These are phyloP conservation scores for Suillus subalutaceus DNA, from an alignment of 768 basidiomycete species.

Conservation along the genomic window DNA sequence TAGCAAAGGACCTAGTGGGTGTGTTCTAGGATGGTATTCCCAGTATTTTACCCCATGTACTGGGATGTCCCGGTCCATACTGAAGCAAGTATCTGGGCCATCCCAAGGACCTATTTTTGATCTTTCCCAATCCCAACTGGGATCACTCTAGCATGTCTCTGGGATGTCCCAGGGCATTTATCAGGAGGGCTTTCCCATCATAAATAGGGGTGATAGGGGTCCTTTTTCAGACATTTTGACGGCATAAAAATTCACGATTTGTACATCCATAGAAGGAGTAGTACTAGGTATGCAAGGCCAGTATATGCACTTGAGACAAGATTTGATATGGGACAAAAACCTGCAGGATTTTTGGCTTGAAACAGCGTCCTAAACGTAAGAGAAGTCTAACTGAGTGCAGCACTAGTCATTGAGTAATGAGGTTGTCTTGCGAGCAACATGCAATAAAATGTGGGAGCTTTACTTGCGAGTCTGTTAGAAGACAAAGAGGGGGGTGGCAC, in stretches of 20 bases:
- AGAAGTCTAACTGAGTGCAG: too few relatives aligned
- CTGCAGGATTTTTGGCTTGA: too few relatives aligned
- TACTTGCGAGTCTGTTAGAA: background rate
- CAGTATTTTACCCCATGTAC: background rate
- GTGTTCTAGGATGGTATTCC: background rate
- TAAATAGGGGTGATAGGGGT: background rate
- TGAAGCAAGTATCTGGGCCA: background rate
- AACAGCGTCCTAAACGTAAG: too few relatives aligned
- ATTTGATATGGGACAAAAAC: background rate
- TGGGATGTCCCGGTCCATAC: background rate
- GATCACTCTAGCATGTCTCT: background rate
- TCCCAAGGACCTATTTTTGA: background rate
- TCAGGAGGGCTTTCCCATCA: background rate
- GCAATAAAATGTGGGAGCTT: too few relatives aligned
- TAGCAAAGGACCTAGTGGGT: slow-evolving; percentile 1
- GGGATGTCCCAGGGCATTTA: background rate
- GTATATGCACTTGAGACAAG: background rate
- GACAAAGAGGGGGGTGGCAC: too few relatives aligned
- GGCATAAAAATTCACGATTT: background rate
- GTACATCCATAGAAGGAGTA: background rate
- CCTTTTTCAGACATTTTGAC: background rate
- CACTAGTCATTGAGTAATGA: too few relatives aligned
- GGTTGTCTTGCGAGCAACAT: too few relatives aligned
- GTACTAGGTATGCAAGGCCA: background rate
- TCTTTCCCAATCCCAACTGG: background rate